Evolutionary conservation across 805 yeast species (phyloP), one percentile per base, ranked within the genome.

Genomic region (Metschnikowia kofuensis): DNA sequence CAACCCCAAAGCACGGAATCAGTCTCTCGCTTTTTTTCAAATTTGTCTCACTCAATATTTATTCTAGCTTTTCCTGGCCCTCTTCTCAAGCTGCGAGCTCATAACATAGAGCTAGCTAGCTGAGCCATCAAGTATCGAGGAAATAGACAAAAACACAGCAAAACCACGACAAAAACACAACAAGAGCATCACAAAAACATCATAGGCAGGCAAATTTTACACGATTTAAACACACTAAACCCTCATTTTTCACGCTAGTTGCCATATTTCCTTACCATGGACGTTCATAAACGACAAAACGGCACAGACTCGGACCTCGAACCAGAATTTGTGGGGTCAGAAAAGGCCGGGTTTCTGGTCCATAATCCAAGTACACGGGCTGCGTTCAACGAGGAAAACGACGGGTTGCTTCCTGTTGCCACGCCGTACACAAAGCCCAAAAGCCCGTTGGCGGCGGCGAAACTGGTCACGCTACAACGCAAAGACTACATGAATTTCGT

Each of bases 401-500:
- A 69, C 51, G 74, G 70, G 1, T 47, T 69, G 13, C 61, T 71
- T n/a, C 75, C 75, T 1, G 42, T 46, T 9, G 11, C 45, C 8
- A 38, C 39, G 8, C 49, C 49, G 12, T 42, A 37, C 21, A 6
- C 14, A 12, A 34, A 31, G 21, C 29, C 43, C 9, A 12, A 7
- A 29, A 15, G 9, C 13, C 11, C n/a, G 16, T 15, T 15, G 16
- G n/a, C 34, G 7, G 39, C 40, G 28, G 31, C 40, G 7, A 34
- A 15, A 14, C 12, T 11, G 7, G 42, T 36, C 6, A 38, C 50
- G 12, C 37, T 51, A 35, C 43, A 36, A 29, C 53, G 40, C 13
- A 55, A 49, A 40, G 60, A 57, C 40, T 50, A 49, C 41, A 29
- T 49, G 40, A 51, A 51, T 35, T 94, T 92, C 63, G 68, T 77